These are phyloP conservation scores for Silene conica DNA, from an alignment of 148 eudicot species.

Conservation along the genomic window DNA sequence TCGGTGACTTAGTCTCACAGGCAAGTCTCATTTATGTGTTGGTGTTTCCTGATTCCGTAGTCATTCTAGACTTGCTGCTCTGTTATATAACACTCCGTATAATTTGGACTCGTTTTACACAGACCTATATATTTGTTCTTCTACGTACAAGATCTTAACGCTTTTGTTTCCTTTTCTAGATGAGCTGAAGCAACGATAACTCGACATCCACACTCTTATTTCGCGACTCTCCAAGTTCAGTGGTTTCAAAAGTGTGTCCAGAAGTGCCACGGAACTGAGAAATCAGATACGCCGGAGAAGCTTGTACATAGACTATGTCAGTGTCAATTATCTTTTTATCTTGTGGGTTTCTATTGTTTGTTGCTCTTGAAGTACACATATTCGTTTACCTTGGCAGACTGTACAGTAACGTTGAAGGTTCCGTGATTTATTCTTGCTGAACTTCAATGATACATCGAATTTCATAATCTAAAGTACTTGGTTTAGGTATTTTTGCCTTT, in stretches of 20 bases:
- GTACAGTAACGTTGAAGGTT: slow-evolving; percentile 13
- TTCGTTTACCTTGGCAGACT: slow-evolving; percentile 4
- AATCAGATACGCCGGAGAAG: background rate
- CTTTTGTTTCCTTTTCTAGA: background rate
- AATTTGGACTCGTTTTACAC: no score
- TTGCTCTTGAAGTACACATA: background rate
- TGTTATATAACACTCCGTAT: no score
- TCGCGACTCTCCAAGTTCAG: background rate
- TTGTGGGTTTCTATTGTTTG: background rate
- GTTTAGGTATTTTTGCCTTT: no score
- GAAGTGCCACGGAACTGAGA: background rate
- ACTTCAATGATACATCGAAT: background rate
- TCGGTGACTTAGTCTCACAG: no score
- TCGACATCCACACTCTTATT: background rate
- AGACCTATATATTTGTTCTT: no score
- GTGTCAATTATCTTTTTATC: background rate
- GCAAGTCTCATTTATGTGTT: no score
- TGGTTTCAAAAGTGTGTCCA: background rate
- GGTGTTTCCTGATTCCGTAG: no score
- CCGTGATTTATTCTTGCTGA: background rate
- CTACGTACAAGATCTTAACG: background rate
- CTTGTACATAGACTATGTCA: slow-evolving; percentile 11
- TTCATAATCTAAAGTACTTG: background rate
- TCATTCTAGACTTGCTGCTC: no score
- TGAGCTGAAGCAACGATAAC: background rate